Evolutionary conservation across 2,329 filamentous ascomycete genomes (phyloP).

Genomic region (Acrocalymma vagum): DNA sequence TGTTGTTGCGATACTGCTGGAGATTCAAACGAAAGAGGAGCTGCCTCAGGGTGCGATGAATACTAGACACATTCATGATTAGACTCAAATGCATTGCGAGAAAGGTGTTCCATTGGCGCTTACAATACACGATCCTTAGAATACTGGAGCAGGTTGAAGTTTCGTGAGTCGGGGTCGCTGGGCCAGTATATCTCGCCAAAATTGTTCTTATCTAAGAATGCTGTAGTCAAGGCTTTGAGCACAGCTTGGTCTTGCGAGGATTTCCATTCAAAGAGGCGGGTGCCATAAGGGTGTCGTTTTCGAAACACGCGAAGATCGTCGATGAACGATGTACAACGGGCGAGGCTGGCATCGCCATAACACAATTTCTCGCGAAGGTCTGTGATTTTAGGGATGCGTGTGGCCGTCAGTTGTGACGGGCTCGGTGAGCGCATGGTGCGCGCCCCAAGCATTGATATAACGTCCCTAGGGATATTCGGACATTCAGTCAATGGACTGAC

Average conservation of each 20-base stretch:
- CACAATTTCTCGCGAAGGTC: conserved; percentile 3
- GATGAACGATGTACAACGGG: conserved; percentile 1
- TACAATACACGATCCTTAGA: conserved; percentile 8
- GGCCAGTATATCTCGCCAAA: conserved; percentile 10
- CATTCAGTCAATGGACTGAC: no score
- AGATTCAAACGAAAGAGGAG: conserved; percentile 10
- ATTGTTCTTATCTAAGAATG: conserved; percentile 3
- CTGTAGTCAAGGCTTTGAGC: conserved; percentile 2
- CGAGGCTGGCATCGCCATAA: conserved; percentile 3
- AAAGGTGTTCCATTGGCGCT: neutral
- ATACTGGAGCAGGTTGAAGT: conserved; percentile 9
- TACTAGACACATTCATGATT: conserved; percentile 5
- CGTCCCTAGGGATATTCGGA: no score
- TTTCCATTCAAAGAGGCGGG: conserved; percentile 7
- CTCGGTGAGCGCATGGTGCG: no score
- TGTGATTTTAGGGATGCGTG: conserved; percentile 9
- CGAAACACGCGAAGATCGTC: conserved; percentile 8
- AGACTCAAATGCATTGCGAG: neutral
- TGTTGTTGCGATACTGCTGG: conserved; percentile 10
- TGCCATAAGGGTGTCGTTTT: neutral
- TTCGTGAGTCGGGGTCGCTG: conserved; percentile 1
- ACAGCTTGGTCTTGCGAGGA: conserved; percentile 2
- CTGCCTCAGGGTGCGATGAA: conserved; percentile 2
- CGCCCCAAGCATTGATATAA: no score
- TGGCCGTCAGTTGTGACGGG: conserved; percentile 1